Percentiles rank a stretch among this genome's conserved stretches.
These are phyloP conservation scores for Cyberlindnera misumaiensis DNA, from an alignment of 805 yeast species.

Conservation along the genomic window DNA sequence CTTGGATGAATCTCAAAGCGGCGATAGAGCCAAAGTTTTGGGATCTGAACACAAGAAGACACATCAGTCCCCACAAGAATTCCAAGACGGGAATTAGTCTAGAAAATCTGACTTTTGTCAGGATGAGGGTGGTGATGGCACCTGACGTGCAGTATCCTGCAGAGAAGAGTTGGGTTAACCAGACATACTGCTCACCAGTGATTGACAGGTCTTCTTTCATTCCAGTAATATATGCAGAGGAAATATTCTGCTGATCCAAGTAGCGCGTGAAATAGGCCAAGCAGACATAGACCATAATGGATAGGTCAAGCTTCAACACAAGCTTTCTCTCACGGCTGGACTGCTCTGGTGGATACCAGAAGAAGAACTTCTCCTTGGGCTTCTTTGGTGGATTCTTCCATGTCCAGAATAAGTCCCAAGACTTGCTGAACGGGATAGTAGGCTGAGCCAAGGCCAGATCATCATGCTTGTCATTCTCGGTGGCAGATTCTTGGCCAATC, in stretches of 20 bases:
- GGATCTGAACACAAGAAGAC: slow-evolving; percentile 28
- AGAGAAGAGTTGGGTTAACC: slow-evolving; percentile 19
- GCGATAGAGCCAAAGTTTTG: slow-evolving; percentile 19
- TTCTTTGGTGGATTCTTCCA: background rate
- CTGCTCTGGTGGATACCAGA: slow-evolving; percentile 6
- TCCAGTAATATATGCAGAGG: slow-evolving; percentile 55
- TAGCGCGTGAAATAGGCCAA: slow-evolving; percentile 15
- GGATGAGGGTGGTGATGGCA: slow-evolving; percentile 1
- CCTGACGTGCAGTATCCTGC: slow-evolving; percentile 5
- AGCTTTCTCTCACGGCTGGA: slow-evolving; percentile 10
- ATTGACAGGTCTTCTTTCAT: slow-evolving; percentile 45
- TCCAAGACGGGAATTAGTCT: too few species aligned
- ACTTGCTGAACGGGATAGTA: background rate
- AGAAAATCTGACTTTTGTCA: background rate
- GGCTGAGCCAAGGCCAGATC: too few species aligned
- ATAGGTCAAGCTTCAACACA: slow-evolving; percentile 14
- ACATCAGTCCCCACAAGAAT: slow-evolving; percentile 28
- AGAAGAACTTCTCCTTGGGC: background rate
- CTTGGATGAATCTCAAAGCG: slow-evolving; percentile 56
- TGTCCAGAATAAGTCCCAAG: too few species aligned
- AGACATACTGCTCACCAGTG: slow-evolving; percentile 32
- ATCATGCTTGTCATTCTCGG: too few species aligned
- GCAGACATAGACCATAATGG: slow-evolving; percentile 13
- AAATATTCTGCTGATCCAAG: slow-evolving; percentile 12
- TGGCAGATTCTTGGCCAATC: too few species aligned